Base-by-base conservation (phyloP, 73 alveolate genomes). In the Paramecium sonneborni region DNA sequence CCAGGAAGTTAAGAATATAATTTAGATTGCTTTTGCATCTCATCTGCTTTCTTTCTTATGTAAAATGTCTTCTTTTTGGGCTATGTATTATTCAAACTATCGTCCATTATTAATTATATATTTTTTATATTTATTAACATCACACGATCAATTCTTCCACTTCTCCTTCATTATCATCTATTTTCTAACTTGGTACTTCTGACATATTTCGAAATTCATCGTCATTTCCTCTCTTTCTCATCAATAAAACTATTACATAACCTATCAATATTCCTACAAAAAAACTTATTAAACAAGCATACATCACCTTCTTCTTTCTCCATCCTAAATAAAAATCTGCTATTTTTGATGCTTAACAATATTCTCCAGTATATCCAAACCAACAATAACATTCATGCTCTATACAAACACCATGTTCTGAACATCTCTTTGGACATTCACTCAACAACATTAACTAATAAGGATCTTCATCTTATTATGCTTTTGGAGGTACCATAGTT, bases 401-500 rank as follows among this genome's bases (percentile, higher is more conserved):
- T 3, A 62, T 26, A 62, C 84, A 62, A 62, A 62, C 84, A 3
- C 84, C 84, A 23, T 62, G 84, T 30, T 23, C 39, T 62, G 35
- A 21, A 74, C 87, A 74, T 38, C 87, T 74, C 14, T 74, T 35
- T 1, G 32, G 32, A 37, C 87, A 74, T 24, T 74, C 58, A 38
- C 5, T 20, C 67, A 74, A 74, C 20, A 35, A 21, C 87, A 74
- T 35, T 15, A 74, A 38, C 34, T 74, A 14, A 10, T 14, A 74
- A 21, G 87, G 87, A n/a, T 74, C 87, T 9, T 74, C 87, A 1
- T 28, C 32, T 6, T 38, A 4, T 24, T 79, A 21, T 0, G 24
- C n/a, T 21, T 79, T 79, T 20, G 90, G 90, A n/a, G 90, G 90
- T 30, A 44, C 90, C 72, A 41, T 38, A 21, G 55, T 24, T 39